phyloP scores from a whole-genome alignment of 177 flowering plant genomes.

The Vitis hybrid region DNA sequence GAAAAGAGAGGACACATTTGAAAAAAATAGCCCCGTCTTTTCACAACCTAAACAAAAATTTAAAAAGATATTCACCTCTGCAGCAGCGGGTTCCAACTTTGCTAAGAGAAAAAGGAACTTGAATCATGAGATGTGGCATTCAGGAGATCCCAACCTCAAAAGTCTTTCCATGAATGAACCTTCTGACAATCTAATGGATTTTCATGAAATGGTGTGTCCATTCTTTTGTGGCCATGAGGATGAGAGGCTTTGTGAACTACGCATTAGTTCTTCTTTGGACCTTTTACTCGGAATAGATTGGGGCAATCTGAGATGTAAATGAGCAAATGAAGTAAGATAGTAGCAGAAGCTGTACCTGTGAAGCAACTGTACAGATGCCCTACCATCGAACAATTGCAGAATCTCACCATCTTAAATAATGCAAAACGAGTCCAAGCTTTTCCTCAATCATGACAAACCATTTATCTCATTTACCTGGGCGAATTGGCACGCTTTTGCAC shows the following conservation, averaged over 20 bases:
- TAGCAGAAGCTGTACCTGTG: too few relatives aligned
- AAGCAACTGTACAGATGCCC: too few relatives aligned
- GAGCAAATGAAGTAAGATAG: neutral
- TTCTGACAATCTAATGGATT: neutral
- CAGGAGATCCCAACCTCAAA: neutral
- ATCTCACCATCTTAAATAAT: too few relatives aligned
- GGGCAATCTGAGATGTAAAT: constrained; percentile 20
- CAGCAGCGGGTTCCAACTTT: neutral
- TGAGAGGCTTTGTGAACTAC: constrained; percentile 18
- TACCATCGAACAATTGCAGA: too few relatives aligned
- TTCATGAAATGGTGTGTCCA: constrained; percentile 19
- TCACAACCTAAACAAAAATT: neutral
- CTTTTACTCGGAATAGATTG: constrained; percentile 28
- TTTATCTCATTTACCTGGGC: constrained; percentile 31
- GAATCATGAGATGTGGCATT: too few relatives aligned
- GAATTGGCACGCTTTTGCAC: constrained; percentile 39
- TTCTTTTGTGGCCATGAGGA: constrained; percentile 19
- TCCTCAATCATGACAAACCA: neutral
- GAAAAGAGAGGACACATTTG: neutral
- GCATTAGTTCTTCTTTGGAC: constrained; percentile 38
- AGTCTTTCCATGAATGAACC: neutral
- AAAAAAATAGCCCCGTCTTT: constrained; percentile 10
- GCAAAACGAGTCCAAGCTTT: too few relatives aligned
- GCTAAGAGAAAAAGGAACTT: neutral
- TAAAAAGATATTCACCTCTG: constrained; percentile 2